Conservation (phyloP, 768 basidiomycete genomes). For the Russula abietina region DNA sequence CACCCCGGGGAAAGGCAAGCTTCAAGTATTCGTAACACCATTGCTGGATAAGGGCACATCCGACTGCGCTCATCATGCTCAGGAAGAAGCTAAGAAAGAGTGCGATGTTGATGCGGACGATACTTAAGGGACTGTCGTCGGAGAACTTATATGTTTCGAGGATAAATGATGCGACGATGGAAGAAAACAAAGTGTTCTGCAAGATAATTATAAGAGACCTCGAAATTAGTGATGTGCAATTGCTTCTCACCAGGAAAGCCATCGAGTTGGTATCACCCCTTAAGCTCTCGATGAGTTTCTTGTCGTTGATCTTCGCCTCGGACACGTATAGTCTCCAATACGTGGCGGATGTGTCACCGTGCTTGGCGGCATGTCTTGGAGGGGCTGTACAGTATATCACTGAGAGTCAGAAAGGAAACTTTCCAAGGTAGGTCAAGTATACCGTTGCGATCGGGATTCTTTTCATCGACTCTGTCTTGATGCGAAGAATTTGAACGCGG, state of each 20-base stretch:
- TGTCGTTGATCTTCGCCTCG: slow-evolving; percentile 17
- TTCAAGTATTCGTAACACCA: slow-evolving; percentile 14
- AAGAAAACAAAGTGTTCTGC: slow-evolving; percentile 19
- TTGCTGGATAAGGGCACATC: slow-evolving; percentile 19
- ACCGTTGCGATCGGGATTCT: background rate
- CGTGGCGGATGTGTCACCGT: slow-evolving; percentile 11
- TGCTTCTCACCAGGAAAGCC: slow-evolving; percentile 18
- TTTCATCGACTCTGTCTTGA: background rate
- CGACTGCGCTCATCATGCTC: slow-evolving; percentile 12
- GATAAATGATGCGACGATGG: slow-evolving; percentile 23
- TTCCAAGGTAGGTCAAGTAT: background rate
- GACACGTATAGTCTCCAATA: slow-evolving; percentile 22
- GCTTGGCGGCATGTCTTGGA: background rate
- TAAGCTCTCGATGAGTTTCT: slow-evolving; percentile 14
- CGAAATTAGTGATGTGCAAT: background rate
- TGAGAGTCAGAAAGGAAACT: background rate
- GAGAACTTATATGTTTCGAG: slow-evolving; percentile 19
- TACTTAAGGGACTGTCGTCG: background rate
- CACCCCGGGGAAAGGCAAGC: background rate
- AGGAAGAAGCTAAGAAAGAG: slow-evolving; percentile 20
- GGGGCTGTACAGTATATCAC: background rate
- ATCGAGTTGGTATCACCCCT: slow-evolving; percentile 20
- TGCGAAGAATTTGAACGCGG: background rate
- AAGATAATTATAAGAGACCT: background rate
- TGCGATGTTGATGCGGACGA: slow-evolving; percentile 16